Evolutionary conservation across 352 stramenopile genomes (phyloP).

Genomic region (Pythium rhizo-oryzae): DNA sequence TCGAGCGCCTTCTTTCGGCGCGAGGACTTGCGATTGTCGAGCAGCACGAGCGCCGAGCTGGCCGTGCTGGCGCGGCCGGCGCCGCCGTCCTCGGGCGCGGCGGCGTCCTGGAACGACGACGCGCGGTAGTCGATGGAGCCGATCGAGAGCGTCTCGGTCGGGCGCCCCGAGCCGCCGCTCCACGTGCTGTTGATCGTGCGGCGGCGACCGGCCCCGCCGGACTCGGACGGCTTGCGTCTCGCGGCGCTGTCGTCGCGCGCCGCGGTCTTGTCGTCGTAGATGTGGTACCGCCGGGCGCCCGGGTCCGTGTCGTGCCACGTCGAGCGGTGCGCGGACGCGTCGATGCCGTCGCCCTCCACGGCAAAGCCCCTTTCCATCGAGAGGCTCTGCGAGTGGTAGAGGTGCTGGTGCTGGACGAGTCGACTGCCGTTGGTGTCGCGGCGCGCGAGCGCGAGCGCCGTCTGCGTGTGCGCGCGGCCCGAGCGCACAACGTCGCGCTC

Average conservation of each 20-base stretch:
- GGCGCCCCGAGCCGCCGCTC: conserved; percentile 20
- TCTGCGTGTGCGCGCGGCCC: conserved; percentile 27
- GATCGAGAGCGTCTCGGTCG: conserved; percentile 57
- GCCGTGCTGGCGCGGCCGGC: conserved; percentile 15
- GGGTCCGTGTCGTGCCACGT: conserved; percentile 27
- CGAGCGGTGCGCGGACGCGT: neutral
- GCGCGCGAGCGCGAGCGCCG: conserved; percentile 21
- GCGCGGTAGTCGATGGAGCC: conserved; percentile 41
- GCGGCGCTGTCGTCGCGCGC: neutral
- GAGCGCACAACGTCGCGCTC: conserved; percentile 35
- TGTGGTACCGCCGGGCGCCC: conserved; percentile 10
- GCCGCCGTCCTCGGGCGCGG: neutral
- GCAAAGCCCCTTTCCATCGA: conserved; percentile 8
- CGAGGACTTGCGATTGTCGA: conserved; percentile 25
- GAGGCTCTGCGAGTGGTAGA: neutral
- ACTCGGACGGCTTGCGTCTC: neutral
- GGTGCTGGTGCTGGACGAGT: neutral
- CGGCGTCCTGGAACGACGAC: conserved; percentile 39
- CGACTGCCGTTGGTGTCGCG: conserved; percentile 24
- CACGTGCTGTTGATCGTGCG: conserved; percentile 29
- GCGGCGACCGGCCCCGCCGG: neutral
- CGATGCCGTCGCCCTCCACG: neutral
- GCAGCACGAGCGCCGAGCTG: conserved; percentile 25
- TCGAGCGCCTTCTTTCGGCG: conserved; percentile 29
- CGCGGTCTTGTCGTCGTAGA: conserved; percentile 12